Evolutionary conservation across 768 basidiomycete species (phyloP).

Genomic region (Leucosporidium scottii): DNA sequence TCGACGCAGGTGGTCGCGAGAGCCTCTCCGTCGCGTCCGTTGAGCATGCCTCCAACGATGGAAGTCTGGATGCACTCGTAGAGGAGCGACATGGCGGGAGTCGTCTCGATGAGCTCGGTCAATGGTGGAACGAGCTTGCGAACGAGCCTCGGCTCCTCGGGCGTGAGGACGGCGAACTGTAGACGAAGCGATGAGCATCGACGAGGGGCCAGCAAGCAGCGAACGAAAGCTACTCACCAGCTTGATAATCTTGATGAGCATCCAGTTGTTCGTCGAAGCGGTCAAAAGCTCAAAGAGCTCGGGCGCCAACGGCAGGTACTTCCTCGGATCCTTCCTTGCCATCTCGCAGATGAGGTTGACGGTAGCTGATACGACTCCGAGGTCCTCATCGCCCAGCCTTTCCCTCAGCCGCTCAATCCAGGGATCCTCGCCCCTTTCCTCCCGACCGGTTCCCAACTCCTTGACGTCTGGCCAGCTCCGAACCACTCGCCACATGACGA

Average conservation of each 20-base stretch:
- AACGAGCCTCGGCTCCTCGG: slow-evolving; percentile 84
- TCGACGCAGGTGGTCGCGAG: slow-evolving; percentile 83
- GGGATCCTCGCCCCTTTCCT: slow-evolving; percentile 48
- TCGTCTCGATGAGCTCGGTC: slow-evolving; percentile 89
- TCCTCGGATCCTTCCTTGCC: slow-evolving; percentile 66
- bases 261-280: slow-evolving; percentile 96
- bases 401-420: slow-evolving; percentile 37
- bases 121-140: slow-evolving; percentile 90
- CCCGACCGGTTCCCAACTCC: slow-evolving; percentile 54
- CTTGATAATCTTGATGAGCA: slow-evolving; percentile 98
- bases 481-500: slow-evolving; percentile 72
- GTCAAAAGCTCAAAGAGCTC: slow-evolving; percentile 87
- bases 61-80: slow-evolving; percentile 99
- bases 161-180: slow-evolving; percentile 87
- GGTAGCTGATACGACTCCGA: slow-evolving; percentile 74
- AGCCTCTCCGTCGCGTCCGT: slow-evolving; percentile 51
- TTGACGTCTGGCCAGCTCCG: slow-evolving; percentile 74
- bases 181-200: slow-evolving; percentile 5
- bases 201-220: neutral
- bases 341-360: slow-evolving; percentile 93
- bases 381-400: slow-evolving; percentile 44
- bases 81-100: slow-evolving; percentile 85
- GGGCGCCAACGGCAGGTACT: slow-evolving; percentile 80
- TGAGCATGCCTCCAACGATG: slow-evolving; percentile 90
- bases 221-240: slow-evolving; percentile 58